A percentile compares a stretch with the other conserved stretches of the same genome.
phyloP scores from a whole-genome alignment of 345 rosid species.

The Erucastrum elatum region DNA sequence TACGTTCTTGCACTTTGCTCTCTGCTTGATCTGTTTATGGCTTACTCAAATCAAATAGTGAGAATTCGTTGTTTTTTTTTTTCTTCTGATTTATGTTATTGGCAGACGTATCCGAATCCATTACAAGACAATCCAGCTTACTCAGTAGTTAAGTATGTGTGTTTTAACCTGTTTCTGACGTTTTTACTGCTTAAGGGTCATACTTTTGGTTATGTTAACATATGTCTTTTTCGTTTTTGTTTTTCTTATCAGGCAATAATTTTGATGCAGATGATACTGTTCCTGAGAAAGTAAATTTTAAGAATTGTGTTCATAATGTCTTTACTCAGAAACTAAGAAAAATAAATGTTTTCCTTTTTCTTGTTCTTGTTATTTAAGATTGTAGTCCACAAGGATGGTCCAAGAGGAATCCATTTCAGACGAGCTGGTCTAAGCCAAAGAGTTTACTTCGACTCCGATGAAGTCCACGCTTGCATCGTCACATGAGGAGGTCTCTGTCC shows the following conservation, averaged over 20 bases:
- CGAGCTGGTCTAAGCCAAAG: constrained; percentile 91
- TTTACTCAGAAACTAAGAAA: neutral
- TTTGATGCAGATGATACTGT: constrained; percentile 78
- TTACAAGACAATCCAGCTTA: constrained; percentile 85
- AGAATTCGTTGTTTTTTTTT: no score
- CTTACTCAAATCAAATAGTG: neutral
- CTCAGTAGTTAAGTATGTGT: constrained; percentile 81
- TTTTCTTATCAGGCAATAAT: constrained; percentile 68
- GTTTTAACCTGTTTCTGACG: neutral
- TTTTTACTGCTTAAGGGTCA: neutral
- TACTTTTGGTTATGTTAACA: neutral
- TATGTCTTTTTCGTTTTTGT: constrained; percentile 1
- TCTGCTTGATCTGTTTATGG: constrained; percentile 13
- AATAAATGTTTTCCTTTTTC: neutral
- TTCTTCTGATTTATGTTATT: neutral
- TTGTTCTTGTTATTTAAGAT: constrained; percentile 39
- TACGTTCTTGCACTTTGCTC: constrained; percentile 32
- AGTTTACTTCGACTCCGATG: constrained; percentile 77
- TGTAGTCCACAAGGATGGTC: constrained; percentile 70
- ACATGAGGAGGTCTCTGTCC: constrained; percentile 97
- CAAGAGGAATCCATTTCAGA: constrained; percentile 78
- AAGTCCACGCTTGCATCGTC: constrained; percentile 83
- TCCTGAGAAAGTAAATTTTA: constrained; percentile 61
- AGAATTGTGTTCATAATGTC: neutral
- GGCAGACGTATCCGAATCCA: constrained; percentile 74